Conservation (phyloP, 495 filamentous ascomycete genomes). For the Sabuloglossum arenarium region DNA sequence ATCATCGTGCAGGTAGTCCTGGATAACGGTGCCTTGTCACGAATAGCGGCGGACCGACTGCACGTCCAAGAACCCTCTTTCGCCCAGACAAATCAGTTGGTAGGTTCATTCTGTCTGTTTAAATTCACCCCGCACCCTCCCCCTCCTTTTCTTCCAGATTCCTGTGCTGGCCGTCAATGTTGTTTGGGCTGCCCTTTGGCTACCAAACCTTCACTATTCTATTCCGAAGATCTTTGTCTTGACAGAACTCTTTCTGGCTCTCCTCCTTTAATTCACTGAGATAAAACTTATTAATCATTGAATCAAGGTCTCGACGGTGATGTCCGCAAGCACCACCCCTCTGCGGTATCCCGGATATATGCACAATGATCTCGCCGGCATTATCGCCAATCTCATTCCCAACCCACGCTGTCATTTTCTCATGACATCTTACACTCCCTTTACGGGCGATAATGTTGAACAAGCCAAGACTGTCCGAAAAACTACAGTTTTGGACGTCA, state of each 20-base stretch:
- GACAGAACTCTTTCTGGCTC: too few relatives aligned
- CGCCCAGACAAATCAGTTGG: constrained; percentile 91
- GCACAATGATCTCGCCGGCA: constrained; percentile 97
- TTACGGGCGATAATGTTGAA: constrained; percentile 86
- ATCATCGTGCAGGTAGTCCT: constrained; percentile 46
- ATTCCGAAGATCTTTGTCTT: too few relatives aligned
- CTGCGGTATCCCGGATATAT: constrained; percentile 96
- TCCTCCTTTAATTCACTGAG: not conserved
- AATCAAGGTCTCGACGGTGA: constrained; percentile 74
- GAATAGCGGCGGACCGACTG: constrained; percentile 84
- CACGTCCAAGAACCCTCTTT: constrained; percentile 90
- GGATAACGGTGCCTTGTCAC: constrained; percentile 82
- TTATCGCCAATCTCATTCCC: constrained; percentile 86
- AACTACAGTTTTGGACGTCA: constrained; percentile 93
- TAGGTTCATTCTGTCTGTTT: constrained; percentile 13
- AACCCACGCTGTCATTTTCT: constrained; percentile 95
- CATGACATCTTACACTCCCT: constrained; percentile 94
- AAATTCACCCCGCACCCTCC: too few relatives aligned
- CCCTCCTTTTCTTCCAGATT: too few relatives aligned
- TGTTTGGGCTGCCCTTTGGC: not conserved
- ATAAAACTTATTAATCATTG: not conserved
- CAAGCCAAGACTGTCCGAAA: constrained; percentile 94
- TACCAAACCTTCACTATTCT: too few relatives aligned
- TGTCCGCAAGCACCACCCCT: constrained; percentile 94
- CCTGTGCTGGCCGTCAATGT: too few relatives aligned